phyloP scores from a whole-genome alignment of 139 green algal genomes.

The Haematococcus lacustris region DNA sequence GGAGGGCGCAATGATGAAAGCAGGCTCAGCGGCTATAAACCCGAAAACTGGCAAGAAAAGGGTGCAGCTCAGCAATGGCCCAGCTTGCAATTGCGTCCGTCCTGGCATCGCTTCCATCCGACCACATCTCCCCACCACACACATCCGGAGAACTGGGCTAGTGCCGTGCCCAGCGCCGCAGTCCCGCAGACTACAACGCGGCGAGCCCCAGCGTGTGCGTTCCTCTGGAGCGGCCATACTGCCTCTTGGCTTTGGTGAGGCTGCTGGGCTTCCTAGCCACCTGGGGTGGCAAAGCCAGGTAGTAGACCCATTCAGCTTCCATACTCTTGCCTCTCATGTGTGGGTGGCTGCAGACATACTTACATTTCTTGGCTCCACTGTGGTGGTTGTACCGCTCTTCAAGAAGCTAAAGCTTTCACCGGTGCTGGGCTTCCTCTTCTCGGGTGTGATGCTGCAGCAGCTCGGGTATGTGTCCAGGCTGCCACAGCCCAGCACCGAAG shows the following conservation, averaged over 20 bases:
- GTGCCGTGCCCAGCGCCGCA: too few species aligned
- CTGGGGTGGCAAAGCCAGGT: neutral
- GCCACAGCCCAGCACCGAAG: neutral
- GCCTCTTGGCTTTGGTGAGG: neutral
- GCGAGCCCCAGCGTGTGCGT: too few species aligned
- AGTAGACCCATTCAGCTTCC: neutral
- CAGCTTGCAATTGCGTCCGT: too few species aligned
- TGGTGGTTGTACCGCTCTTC: constrained; percentile 87
- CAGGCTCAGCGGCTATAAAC: too few species aligned
- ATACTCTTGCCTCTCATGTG: neutral
- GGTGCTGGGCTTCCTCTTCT: constrained; percentile 87
- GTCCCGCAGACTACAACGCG: too few species aligned
- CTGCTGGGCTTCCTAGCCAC: neutral
- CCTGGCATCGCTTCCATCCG: too few species aligned
- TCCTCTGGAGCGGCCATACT: too few species aligned
- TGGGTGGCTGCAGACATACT: constrained; percentile 61
- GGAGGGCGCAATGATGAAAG: too few species aligned
- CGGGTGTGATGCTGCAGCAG: constrained; percentile 81
- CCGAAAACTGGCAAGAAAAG: too few species aligned
- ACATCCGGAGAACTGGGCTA: too few species aligned
- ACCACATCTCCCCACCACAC: too few species aligned
- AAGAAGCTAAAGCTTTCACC: constrained; percentile 79
- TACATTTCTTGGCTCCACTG: constrained; percentile 81
- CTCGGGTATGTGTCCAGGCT: constrained; percentile 50
- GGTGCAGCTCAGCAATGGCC: too few species aligned